Evolutionary conservation across 164 flowering plant species (phyloP).

Genomic region (Aristolochia contorta): DNA sequence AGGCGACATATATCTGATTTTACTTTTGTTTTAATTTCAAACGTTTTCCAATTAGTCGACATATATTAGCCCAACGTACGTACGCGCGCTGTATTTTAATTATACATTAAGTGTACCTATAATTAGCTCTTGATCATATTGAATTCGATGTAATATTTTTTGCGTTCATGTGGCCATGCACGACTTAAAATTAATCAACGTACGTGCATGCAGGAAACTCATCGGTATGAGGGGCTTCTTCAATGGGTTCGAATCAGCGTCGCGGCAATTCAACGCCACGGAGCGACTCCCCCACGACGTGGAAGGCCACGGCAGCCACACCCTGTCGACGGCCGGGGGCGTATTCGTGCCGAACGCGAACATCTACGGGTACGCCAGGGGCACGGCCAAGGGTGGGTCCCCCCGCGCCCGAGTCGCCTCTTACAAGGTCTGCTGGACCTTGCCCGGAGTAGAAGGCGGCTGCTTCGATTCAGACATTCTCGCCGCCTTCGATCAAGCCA

Average conservation of each 20-base stretch:
- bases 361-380: conserved; percentile 42
- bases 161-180: no score
- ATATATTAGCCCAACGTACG: no score
- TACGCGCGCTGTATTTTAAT: no score
- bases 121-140: no score
- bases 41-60: no score
- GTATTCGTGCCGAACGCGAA: conserved; percentile 41
- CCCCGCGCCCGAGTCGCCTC: conserved; percentile 58
- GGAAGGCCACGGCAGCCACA: conserved; percentile 47
- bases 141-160: no score
- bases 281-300: conserved; percentile 32
- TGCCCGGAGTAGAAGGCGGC: conserved; percentile 7
- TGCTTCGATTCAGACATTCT: conserved; percentile 42
- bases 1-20: no score
- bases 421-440: conserved; percentile 38
- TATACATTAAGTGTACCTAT: no score
- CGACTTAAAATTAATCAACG: no score
- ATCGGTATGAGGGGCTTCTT: conserved; percentile 38
- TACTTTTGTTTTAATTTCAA: no score
- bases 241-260: conserved; percentile 9
- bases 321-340: conserved; percentile 73
- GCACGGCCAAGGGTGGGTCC: conserved; percentile 65
- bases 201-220: conserved; percentile 35
- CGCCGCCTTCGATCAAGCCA: conserved; percentile 49
- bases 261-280: conserved; percentile 2